phyloP scores from a whole-genome alignment of 1,284 basidiomycete species.

The Heimioporus retisporus region DNA sequence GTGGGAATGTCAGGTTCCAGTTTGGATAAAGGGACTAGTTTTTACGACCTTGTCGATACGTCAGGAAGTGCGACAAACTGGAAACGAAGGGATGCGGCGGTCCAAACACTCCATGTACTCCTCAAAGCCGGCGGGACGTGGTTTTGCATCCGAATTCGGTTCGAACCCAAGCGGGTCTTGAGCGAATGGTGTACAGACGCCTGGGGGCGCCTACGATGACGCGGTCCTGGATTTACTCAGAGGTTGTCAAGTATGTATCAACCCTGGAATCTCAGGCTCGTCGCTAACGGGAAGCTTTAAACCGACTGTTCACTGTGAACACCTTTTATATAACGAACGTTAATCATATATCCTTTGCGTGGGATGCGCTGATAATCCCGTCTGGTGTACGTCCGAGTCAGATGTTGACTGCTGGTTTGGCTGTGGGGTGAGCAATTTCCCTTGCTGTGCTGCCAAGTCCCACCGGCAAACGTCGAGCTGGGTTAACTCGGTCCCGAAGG shows the following conservation, averaged over 20 bases:
- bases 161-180: background rate
- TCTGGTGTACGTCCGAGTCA: background rate
- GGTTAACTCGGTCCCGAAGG: too few relatives aligned
- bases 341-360: slow-evolving; percentile 5
- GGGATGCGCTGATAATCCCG: background rate
- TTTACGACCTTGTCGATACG: background rate
- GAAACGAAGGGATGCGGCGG: background rate
- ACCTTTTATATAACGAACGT: background rate
- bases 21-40: background rate
- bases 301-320: background rate
- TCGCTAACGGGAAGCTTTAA: slow-evolving; percentile 11
- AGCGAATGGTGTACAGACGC: background rate
- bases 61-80: background rate
- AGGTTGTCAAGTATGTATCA: slow-evolving; percentile 6
- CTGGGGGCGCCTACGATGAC: background rate
- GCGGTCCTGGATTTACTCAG: background rate
- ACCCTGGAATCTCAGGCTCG: slow-evolving; percentile 27
- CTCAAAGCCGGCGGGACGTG: background rate
- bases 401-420: background rate
- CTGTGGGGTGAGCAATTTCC: too few relatives aligned
- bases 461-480: too few relatives aligned
- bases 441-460: too few relatives aligned
- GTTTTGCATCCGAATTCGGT: background rate
- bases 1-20: slow-evolving; percentile 20
- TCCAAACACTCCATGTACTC: background rate